Base-by-base conservation (phyloP, 257 asterid genomes). In the Solanum etuberosum region DNA sequence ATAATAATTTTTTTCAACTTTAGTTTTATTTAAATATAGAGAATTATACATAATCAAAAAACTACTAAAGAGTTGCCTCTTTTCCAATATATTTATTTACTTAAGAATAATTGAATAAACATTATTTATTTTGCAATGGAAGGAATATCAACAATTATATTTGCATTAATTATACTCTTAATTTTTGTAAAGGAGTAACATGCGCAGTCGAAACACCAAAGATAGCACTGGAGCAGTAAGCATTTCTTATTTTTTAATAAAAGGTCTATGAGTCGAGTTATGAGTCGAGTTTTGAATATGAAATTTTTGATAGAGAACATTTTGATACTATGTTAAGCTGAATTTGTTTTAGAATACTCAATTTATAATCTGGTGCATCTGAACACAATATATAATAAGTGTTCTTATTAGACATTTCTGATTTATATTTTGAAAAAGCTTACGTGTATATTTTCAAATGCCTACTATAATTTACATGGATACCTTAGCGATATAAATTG, bases 261-360 rank as follows among this genome's bases (percentile, higher is more conserved):
- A 0, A 37, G 9, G 40, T 37, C 16, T 16, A 3, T 1, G 23
- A 16, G 16, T 51, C 23, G 2, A 51, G 23, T 51, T 16, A 3
- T 1, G 23, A 16, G 16, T 51, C 23, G 2, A 51, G 23, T 8
- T 51, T 51, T 51, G 59, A 51, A 1, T 51, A 16, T 51, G 4
- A 51, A 51, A 51, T 51, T 16, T 16, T 51, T 51, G 3, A 51
- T 51, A 51, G 61, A 51, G 61, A 51, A 18, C 9, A 51, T 16
- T 2, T 16, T 0, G 59, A 51, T 51, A 51, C 0, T 51, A 51
- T 51, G 9, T 51, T 5, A 0, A 51, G 16, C 0, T 16, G 23
- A 16, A 51, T 5, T 51, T 16, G 1, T 51, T 51, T 51, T 51
- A 18, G 9, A 51, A 18, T 0, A 18, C 23, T 18, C 2, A 9